These are phyloP conservation scores for Imleria badia DNA, from an alignment of 768 basidiomycete species.

Conservation along the genomic window DNA sequence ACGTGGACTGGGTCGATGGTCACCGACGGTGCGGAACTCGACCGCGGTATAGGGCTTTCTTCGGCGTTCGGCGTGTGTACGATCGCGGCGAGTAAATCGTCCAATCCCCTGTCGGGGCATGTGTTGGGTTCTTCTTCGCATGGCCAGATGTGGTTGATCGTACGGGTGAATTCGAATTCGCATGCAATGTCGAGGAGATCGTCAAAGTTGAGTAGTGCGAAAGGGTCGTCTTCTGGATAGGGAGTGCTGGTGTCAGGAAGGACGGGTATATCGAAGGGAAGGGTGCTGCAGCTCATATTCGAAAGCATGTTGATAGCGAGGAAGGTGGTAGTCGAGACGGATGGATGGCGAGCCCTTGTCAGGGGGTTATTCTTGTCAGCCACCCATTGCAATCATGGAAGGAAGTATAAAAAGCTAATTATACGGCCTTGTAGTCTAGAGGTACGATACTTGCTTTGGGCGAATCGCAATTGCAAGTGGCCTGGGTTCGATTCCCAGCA, in stretches of 20 bases:
- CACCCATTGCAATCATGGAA: neutral
- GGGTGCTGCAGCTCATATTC: slow-evolving; percentile 2
- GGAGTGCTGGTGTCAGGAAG: neutral
- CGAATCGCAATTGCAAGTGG: slow-evolving; percentile 32
- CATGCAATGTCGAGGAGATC: slow-evolving; percentile 30
- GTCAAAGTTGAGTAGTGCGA: slow-evolving; percentile 21
- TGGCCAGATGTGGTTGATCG: slow-evolving; percentile 22
- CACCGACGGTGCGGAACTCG: neutral
- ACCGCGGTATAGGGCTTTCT: slow-evolving; percentile 1
- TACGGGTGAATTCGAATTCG: slow-evolving; percentile 28
- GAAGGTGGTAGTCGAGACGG: neutral
- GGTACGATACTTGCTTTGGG: slow-evolving; percentile 42
- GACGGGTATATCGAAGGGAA: slow-evolving; percentile 5
- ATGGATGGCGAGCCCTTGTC: neutral
- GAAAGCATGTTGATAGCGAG: slow-evolving; percentile 27
- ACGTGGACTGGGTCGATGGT: neutral
- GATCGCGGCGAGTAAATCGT: slow-evolving; percentile 20
- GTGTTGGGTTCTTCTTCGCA: slow-evolving; percentile 12
- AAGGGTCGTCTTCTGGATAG: neutral
- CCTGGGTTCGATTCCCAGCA: slow-evolving; percentile 40
- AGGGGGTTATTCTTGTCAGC: slow-evolving; percentile 14
- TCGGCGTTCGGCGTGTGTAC: neutral
- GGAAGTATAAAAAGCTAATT: no score
- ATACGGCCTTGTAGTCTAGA: slow-evolving; percentile 37
- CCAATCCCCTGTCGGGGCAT: slow-evolving; percentile 12